These are phyloP conservation scores for Bipolaris cookei DNA, from an alignment of 2,329 filamentous ascomycete genomes.

Conservation along the genomic window DNA sequence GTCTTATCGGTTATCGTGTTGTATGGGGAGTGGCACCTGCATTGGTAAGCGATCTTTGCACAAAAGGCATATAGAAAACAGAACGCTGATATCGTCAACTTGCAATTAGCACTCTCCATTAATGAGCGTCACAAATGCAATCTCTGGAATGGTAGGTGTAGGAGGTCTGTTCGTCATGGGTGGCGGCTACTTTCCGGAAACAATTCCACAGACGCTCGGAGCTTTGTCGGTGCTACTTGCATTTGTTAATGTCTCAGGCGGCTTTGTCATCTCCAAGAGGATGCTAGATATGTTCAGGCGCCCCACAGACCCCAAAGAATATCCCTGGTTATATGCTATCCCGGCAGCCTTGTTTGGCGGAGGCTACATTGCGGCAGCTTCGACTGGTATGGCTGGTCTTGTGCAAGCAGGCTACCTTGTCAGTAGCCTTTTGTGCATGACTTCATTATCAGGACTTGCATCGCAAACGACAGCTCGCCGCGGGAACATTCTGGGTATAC, in stretches of 20 bases:
- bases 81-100: not conserved
- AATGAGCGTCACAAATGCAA: constrained; percentile 93
- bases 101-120: constrained; percentile 72
- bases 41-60: not conserved
- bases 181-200: constrained; percentile 67
- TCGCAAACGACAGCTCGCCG: constrained; percentile 83
- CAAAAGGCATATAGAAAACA: not conserved
- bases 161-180: constrained; percentile 90
- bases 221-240: constrained; percentile 81
- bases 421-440: constrained; percentile 82
- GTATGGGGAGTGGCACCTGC: constrained; percentile 9
- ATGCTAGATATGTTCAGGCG: constrained; percentile 76
- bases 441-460: constrained; percentile 78
- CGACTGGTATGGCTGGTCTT: constrained; percentile 80
- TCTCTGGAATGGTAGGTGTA: constrained; percentile 86
- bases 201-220: constrained; percentile 77
- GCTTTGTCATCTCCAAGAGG: constrained; percentile 88
- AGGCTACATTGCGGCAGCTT: constrained; percentile 79
- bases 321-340: constrained; percentile 83
- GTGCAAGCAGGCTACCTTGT: constrained; percentile 88
- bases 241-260: constrained; percentile 87
- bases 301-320: constrained; percentile 85
- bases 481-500: constrained; percentile 84
- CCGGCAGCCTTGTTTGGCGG: constrained; percentile 79
- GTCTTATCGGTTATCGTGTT: constrained; percentile 79